A percentile compares a stretch with the other conserved stretches of the same genome.
These are phyloP conservation scores for Neofusicoccum ribis DNA, from an alignment of 2,329 filamentous ascomycete genomes.

Conservation along the genomic window DNA sequence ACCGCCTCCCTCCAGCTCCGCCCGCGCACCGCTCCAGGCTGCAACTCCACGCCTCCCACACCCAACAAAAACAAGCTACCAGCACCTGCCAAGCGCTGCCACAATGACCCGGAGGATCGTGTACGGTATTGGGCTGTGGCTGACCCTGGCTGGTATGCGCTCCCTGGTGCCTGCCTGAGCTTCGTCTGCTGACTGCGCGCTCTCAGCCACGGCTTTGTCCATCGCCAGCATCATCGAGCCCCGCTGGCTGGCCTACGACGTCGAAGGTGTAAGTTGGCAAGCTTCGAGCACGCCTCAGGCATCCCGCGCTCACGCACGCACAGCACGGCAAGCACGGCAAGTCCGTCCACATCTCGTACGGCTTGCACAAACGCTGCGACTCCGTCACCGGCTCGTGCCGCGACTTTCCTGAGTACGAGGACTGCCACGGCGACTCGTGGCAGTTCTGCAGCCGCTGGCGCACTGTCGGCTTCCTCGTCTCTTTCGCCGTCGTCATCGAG, in stretches of 20 bases:
- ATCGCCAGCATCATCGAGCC: slow-evolving; percentile 68
- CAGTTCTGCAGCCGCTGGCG: slow-evolving; percentile 93
- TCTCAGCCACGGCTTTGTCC: slow-evolving; percentile 68
- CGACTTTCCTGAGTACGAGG: slow-evolving; percentile 65
- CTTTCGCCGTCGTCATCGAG: slow-evolving; percentile 78
- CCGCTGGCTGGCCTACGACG: slow-evolving; percentile 65
- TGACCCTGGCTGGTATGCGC: slow-evolving; percentile 44
- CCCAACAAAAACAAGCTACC: neutral
- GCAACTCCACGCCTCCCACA: neutral
- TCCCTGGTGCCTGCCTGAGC: neutral
- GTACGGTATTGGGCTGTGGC: slow-evolving; percentile 50
- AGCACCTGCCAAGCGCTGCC: slow-evolving; percentile 15
- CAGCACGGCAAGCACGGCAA: slow-evolving; percentile 36
- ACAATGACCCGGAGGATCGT: slow-evolving; percentile 51
- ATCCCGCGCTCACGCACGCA: neutral
- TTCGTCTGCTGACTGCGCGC: neutral
- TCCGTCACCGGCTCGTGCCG: slow-evolving; percentile 64
- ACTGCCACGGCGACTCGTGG: slow-evolving; percentile 66
- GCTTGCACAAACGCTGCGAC: slow-evolving; percentile 80
- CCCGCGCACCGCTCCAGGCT: neutral
- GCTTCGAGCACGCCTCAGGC: neutral
- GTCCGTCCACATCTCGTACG: slow-evolving; percentile 52
- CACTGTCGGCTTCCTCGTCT: slow-evolving; percentile 83
- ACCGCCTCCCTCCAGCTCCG: no score
- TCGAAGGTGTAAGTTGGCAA: slow-evolving; percentile 6